phyloP scores from a whole-genome alignment of 257 asterid genomes.

The Voacanga thouarsii region DNA sequence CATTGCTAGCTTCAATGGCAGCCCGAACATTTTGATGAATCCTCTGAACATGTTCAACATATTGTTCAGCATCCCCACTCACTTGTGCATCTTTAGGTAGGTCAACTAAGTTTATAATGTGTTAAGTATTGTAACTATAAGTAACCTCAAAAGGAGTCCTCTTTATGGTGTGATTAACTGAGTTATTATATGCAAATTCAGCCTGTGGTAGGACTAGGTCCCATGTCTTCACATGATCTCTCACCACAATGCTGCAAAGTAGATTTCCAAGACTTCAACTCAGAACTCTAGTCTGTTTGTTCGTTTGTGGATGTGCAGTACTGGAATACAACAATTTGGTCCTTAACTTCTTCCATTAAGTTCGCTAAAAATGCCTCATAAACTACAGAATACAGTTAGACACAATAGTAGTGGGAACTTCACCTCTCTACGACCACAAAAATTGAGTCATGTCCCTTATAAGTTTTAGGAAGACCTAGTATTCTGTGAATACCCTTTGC shows the following conservation, averaged over 20 bases:
- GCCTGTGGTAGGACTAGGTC: not conserved
- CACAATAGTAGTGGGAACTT: not conserved
- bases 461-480: too few species aligned
- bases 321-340: not conserved
- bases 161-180: not conserved
- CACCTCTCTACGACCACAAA: not conserved
- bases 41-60: not conserved
- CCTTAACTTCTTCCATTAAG: not conserved
- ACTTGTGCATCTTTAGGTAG: not conserved
- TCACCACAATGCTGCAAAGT: not conserved
- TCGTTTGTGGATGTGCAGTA: not conserved
- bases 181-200: not conserved
- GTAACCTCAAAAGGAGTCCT: not conserved
- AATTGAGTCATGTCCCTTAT: too few species aligned
- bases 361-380: not conserved
- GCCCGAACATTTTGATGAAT: not conserved
- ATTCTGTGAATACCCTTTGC: too few species aligned
- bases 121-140: not conserved
- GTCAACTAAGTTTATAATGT: not conserved
- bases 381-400: not conserved
- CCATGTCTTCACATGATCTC: conserved; percentile 1
- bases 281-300: not conserved
- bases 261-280: not conserved
- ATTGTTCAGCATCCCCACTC: not conserved
- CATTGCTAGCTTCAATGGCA: not conserved